Percentiles rank a stretch among this genome's conserved stretches.
These are phyloP conservation scores for Fagopyrum tataricum DNA, from an alignment of 148 eudicot species.

Conservation along the genomic window DNA sequence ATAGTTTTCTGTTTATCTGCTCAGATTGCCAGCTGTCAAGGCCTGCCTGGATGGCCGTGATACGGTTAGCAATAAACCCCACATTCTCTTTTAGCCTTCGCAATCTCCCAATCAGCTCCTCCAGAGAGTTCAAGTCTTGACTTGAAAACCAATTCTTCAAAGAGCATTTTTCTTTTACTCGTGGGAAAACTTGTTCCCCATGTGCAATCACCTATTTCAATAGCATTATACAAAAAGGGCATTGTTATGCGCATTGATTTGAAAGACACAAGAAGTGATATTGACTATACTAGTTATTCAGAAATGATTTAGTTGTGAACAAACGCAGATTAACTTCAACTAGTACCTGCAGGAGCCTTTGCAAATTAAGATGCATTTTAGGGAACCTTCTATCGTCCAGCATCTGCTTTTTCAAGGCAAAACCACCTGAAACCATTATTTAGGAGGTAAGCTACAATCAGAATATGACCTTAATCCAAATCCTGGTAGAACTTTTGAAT, in stretches of 20 bases:
- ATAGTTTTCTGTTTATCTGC: conserved; percentile 80
- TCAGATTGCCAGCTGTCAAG: conserved; percentile 97
- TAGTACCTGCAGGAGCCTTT: conserved; percentile 84
- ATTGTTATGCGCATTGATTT: background rate
- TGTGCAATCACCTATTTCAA: conserved; percentile 71
- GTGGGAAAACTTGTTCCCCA: conserved; percentile 95
- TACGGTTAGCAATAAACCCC: conserved; percentile 86
- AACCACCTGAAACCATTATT: conserved; percentile 43
- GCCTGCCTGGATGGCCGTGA: conserved; percentile 88
- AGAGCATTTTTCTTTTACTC: conserved; percentile 76
- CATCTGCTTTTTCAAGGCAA: conserved; percentile 83
- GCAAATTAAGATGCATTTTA: conserved; percentile 91
- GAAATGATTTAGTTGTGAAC: background rate
- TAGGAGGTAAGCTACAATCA: background rate
- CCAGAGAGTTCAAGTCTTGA: conserved; percentile 63
- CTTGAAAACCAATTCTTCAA: conserved; percentile 67
- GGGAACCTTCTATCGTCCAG: conserved; percentile 92
- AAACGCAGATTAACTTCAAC: background rate
- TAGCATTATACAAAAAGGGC: background rate
- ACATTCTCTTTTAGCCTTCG: conserved; percentile 92
- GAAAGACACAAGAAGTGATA: background rate
- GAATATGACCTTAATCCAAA: background rate
- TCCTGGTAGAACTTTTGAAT: background rate
- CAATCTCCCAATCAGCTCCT: conserved; percentile 73
- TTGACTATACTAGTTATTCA: background rate